Evolutionary conservation across 192 early-diverging fungal species (phyloP).

Genomic region (Coemansia sp.): DNA sequence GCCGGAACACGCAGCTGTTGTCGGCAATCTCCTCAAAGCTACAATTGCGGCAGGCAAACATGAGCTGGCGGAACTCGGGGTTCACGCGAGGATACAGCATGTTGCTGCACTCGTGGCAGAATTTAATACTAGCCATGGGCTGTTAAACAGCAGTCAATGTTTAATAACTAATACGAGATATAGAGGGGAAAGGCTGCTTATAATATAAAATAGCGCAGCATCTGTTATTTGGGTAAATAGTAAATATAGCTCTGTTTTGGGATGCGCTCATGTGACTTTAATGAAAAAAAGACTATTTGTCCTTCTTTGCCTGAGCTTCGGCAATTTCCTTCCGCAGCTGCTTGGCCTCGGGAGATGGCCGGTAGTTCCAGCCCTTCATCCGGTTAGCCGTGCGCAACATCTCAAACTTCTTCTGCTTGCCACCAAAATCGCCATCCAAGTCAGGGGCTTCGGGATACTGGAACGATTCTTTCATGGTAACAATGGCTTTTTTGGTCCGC

Average conservation of each 20-base stretch:
- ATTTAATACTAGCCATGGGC: constrained; percentile 46
- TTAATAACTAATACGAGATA: background rate
- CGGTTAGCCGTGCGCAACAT: constrained; percentile 26
- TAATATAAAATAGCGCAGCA: background rate
- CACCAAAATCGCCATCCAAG: constrained; percentile 48
- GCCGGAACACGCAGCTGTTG: constrained; percentile 71
- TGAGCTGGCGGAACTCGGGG: constrained; percentile 51
- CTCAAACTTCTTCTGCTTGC: constrained; percentile 26
- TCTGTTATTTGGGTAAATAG: background rate
- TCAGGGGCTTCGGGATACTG: constrained; percentile 57
- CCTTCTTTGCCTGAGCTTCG: background rate
- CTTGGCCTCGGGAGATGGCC: constrained; percentile 21
- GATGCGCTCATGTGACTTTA: constrained; percentile 1
- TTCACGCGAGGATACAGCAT: constrained; percentile 81
- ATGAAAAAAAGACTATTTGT: background rate
- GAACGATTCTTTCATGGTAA: constrained; percentile 68
- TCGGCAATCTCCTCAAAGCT: constrained; percentile 69
- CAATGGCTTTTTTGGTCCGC: constrained; percentile 66
- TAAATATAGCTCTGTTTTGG: constrained; percentile 6
- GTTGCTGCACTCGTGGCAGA: constrained; percentile 65
- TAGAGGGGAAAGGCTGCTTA: background rate
- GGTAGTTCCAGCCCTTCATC: constrained; percentile 50
- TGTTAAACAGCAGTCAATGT: background rate
- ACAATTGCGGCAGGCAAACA: constrained; percentile 80
- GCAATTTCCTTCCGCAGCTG: constrained; percentile 10